Percentiles rank a stretch among this genome's conserved stretches.
Evolutionary conservation across 179 eudicot genomes (phyloP).

Genomic region (Actinidia chinensis): DNA sequence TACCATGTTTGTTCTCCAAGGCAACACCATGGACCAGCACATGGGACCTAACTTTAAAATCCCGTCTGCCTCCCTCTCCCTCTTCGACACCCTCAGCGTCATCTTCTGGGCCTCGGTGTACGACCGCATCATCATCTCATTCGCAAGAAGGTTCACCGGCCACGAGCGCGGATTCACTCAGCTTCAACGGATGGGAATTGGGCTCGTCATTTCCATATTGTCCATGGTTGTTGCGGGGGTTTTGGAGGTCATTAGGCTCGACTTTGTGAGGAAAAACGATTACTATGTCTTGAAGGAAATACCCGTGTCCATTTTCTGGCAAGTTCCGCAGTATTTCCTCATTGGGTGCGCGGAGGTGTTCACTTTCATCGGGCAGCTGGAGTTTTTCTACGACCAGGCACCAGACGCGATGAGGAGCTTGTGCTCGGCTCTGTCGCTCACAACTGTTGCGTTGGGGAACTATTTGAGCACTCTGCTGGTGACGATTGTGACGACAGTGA

Average conservation of each 20-base stretch:
- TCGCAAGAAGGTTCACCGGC: background rate
- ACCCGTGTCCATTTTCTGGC: slow-evolving; percentile 49
- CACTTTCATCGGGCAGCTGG: slow-evolving; percentile 43
- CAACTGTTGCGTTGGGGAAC: slow-evolving; percentile 44
- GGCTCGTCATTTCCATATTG: slow-evolving; percentile 14
- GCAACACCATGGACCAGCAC: slow-evolving; percentile 39
- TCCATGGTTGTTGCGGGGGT: slow-evolving; percentile 16
- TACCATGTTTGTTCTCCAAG: slow-evolving; percentile 59
- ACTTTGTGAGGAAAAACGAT: slow-evolving; percentile 23
- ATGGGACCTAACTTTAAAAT: slow-evolving; percentile 34
- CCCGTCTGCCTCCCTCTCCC: slow-evolving; percentile 19
- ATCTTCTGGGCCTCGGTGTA: slow-evolving; percentile 16
- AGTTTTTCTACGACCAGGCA: slow-evolving; percentile 61
- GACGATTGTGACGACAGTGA: slow-evolving; percentile 39
- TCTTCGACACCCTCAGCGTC: slow-evolving; percentile 19
- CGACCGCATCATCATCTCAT: slow-evolving; percentile 11
- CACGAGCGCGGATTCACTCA: slow-evolving; percentile 17
- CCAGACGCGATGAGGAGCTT: slow-evolving; percentile 61
- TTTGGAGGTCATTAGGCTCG: slow-evolving; percentile 10
- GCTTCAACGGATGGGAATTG: slow-evolving; percentile 21
- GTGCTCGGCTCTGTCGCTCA: slow-evolving; percentile 43
- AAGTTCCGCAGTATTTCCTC: slow-evolving; percentile 52
- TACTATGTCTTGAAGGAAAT: slow-evolving; percentile 24
- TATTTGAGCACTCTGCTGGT: slow-evolving; percentile 50
- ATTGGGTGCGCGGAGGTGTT: slow-evolving; percentile 57